Base-by-base conservation (phyloP, 2,329 filamentous ascomycete genomes). In the Hypomyces perniciosus region DNA sequence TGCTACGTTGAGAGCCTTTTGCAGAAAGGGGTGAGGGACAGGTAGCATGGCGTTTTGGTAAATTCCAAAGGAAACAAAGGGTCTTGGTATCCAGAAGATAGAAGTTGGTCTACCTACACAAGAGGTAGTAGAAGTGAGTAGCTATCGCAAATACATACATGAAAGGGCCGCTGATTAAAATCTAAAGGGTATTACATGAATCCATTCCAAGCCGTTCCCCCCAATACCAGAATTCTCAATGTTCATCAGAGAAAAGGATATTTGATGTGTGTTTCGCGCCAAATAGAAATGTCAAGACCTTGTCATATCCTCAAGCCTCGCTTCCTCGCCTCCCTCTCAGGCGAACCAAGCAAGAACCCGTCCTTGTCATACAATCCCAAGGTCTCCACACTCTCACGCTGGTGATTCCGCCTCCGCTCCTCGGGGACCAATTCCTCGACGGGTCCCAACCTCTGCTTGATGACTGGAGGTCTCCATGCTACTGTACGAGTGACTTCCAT, bases 281-380 rank as follows among this genome's bases (percentile, higher is more conserved):
- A 30, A 31, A n/a, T 13, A 28, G 20, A 28, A 33, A 26, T 10
- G 20, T 10, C 5, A 10, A 31, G n/a, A 6, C 20, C 20, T 20
- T 20, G 20, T 56, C 8, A 53, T 46, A 47, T 48, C 13, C 53
- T 50, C 29, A 52, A 6, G 3, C 53, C 34, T n/a, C 44, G 52
- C 33, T 44, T 47, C 33, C 50, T 44, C 6, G 51, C 46, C 12
- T 66, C 61, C 53, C 66, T 60, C n/a, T 68, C 68, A 3, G 72
- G 73, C 28, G 72, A 72, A 30, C 63, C 61, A 53, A 71, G 65
- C 51, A 76, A 57, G 46, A 76, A 76, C 2, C 73, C 74, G 29
- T 76, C 71, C 44, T 66, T 60, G 52, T 76, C 73, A 53, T 77
- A 77, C 44, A 74, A 47, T 1, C 69, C 70, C 30, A 72, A 51